Evolutionary conservation across 441 rosid genomes (phyloP).

Genomic region (Mallotus repandus): DNA sequence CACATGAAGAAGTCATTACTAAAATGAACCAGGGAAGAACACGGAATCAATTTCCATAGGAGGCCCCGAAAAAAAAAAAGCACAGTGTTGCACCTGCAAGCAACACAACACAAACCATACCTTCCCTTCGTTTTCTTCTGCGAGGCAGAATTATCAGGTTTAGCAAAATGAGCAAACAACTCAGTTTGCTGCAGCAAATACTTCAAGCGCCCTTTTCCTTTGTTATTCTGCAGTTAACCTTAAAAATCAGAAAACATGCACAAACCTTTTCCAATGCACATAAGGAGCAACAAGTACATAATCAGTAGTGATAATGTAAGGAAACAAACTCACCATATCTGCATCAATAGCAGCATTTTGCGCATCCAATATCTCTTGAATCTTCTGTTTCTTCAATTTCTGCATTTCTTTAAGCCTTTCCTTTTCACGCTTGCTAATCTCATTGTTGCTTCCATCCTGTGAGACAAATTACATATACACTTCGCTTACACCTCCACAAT

Average conservation of each 20-base stretch:
- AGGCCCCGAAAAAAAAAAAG: neutral
- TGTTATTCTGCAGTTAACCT: constrained; percentile 56
- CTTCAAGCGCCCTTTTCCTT: constrained; percentile 88
- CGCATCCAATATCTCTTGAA: constrained; percentile 84
- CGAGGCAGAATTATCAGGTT: constrained; percentile 69
- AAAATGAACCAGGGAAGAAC: neutral
- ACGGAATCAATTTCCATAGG: neutral
- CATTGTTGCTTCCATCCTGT: constrained; percentile 56
- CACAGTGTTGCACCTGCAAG: neutral
- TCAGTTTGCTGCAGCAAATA: constrained; percentile 96
- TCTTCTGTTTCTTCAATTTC: constrained; percentile 79
- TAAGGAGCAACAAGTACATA: neutral
- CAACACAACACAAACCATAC: constrained; percentile 31
- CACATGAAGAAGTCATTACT: neutral
- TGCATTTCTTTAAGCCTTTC: constrained; percentile 87
- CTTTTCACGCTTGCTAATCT: constrained; percentile 82
- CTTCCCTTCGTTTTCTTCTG: constrained; percentile 87
- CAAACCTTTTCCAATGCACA: neutral
- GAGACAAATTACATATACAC: neutral
- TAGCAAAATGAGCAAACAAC: constrained; percentile 96
- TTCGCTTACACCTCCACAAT: too few relatives aligned
- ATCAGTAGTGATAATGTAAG: neutral
- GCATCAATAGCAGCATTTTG: constrained; percentile 97
- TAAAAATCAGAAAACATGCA: constrained; percentile 4
- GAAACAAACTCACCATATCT: constrained; percentile 60